Conservation (phyloP, 192 early-diverging fungal species). For the Geranomyces michiganensis region DNA sequence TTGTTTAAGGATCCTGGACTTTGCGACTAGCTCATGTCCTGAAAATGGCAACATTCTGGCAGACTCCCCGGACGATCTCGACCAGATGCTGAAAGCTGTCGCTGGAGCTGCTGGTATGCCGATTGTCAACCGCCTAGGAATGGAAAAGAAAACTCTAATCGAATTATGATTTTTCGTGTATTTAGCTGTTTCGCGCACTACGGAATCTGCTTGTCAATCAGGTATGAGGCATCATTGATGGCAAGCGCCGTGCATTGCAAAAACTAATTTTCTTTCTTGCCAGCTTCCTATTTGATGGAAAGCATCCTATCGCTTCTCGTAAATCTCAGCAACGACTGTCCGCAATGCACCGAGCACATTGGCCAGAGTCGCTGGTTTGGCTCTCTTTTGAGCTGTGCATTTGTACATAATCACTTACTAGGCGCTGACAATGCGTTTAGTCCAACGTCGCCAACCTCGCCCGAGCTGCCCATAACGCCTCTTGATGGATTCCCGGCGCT, state of each 20-base stretch:
- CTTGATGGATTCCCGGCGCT: neutral
- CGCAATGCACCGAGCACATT: constrained; percentile 13
- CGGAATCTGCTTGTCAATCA: neutral
- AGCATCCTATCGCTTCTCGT: constrained; percentile 20
- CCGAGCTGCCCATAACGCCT: neutral
- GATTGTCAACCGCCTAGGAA: neutral
- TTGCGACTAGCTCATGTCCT: neutral
- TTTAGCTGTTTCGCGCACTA: neutral
- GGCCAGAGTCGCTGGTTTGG: constrained; percentile 4
- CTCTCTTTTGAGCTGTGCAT: neutral
- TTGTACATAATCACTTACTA: constrained; percentile 18
- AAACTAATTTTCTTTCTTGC: too few species aligned
- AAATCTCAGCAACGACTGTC: constrained; percentile 21
- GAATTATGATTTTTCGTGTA: neutral
- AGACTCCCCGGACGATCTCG: neutral
- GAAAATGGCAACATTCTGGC: neutral
- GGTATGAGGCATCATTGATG: neutral
- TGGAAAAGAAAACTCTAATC: too few species aligned
- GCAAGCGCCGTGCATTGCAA: neutral
- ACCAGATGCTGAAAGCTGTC: neutral
- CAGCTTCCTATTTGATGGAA: neutral
- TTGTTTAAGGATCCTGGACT: constrained; percentile 9
- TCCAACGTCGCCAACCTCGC: too few species aligned
- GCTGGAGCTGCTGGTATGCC: neutral
- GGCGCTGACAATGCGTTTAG: neutral